These are phyloP conservation scores for Abortiporus biennis DNA, from an alignment of 1,284 basidiomycete genomes.

Conservation along the genomic window DNA sequence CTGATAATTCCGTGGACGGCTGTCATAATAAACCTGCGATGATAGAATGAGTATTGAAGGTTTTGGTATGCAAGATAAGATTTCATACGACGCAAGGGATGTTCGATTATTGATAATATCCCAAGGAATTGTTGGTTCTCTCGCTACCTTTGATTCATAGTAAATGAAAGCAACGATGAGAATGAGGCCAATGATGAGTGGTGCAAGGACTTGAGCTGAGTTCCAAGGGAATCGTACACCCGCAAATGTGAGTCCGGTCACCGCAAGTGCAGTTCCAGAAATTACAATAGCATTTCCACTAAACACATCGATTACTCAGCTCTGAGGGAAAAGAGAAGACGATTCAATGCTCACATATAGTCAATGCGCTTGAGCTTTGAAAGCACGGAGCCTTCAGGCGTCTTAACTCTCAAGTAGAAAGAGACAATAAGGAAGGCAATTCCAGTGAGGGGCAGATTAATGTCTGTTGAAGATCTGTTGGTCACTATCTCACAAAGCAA, in stretches of 20 bases:
- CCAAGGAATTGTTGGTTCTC: constrained; percentile 14
- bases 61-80: neutral
- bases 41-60: neutral
- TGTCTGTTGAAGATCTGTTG: constrained; percentile 13
- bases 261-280: constrained; percentile 11
- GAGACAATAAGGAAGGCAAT: constrained; percentile 27
- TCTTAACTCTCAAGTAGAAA: constrained; percentile 8
- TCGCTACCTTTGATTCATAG: constrained; percentile 12
- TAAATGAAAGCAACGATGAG: constrained; percentile 12
- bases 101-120: constrained; percentile 11
- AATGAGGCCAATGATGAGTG: constrained; percentile 12
- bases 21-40: constrained; percentile 8
- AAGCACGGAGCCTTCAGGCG: constrained; percentile 9
- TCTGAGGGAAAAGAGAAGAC: neutral
- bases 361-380: constrained; percentile 11
- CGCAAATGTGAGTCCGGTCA: constrained; percentile 12
- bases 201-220: constrained; percentile 14
- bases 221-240: constrained; percentile 14
- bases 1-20: constrained; percentile 12
- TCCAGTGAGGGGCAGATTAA: constrained; percentile 32
- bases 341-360: constrained; percentile 9
- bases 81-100: constrained; percentile 8
- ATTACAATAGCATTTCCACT: constrained; percentile 15
- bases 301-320: neutral
- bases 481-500: neutral